Evolutionary conservation across 768 basidiomycete genomes (phyloP), one percentile per base, ranked within the genome.

Genomic region (Collybiopsis confluens): DNA sequence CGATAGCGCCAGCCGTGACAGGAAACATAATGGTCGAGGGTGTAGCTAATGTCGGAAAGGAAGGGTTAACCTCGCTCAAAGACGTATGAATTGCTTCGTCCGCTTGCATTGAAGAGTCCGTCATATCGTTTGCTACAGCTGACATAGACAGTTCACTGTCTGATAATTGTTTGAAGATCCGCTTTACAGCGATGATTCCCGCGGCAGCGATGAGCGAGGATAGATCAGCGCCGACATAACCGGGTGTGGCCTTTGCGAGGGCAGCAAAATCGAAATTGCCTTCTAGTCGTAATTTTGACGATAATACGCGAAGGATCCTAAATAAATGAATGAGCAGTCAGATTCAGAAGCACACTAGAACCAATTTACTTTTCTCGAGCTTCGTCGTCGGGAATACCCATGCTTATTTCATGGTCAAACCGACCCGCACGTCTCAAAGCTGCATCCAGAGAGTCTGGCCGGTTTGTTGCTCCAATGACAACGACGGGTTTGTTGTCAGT

Each of bases 361-460:
- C n/a, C 27, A 43, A 73, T 86, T 60, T 54, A 98, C 96, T 94
- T 88, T 57, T 88, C 87, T 54, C 97, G 77, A 0, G 88, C 94
- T 52, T 85, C 85, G 56, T 97, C 89, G 61, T 95, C 92, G 2
- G 97, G 97, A 3, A 99, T 96, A 11, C 90, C 90, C 90, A 98
- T 94, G 47, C 90, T 88, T 46, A 99, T 98, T 70, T 99, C 97
- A 60, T 95, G 92, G 64, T 98, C 97, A 56, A 99, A 99, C 30
- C 97, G 74, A 4, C 97, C 97, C 4, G 95, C 96, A 52, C 95
- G 78, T 28, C 96, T 82, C 16, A 99, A 75, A 0, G 97, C 97
- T 0, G 94, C 83, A 67, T 99, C 97, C 6, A 98, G 77, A 4
- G 95, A 89, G 64, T 98, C 97, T 1, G 93, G 94, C 24, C 96